A percentile compares a stretch with the other conserved stretches of the same genome.
Conservation (phyloP, 106 monocot genomes). For the Vanilla planifolia region DNA sequence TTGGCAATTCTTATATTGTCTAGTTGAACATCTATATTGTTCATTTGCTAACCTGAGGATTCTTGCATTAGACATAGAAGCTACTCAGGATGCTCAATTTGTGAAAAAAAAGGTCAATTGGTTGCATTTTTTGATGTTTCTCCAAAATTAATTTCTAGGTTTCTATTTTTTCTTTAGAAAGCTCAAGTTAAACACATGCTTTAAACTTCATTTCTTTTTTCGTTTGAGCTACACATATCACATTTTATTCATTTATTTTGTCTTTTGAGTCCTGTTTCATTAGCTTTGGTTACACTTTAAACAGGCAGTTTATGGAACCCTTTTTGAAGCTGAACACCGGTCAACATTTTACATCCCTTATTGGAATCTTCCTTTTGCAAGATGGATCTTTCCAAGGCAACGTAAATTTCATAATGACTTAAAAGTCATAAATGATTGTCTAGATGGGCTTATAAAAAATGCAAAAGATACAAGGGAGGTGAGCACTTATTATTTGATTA, state of each 20-base stretch:
- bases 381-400: slow-evolving; percentile 93
- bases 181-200: not conserved
- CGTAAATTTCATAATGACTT: slow-evolving; percentile 79
- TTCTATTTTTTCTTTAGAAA: not conserved
- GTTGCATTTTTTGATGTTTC: not conserved
- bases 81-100: not conserved
- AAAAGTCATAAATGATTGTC: slow-evolving; percentile 82
- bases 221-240: slow-evolving; percentile 6
- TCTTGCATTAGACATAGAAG: not conserved
- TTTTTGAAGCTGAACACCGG: slow-evolving; percentile 97
- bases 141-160: not conserved
- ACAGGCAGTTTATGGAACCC: slow-evolving; percentile 96
- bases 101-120: not conserved
- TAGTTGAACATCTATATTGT: no score
- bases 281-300: slow-evolving; percentile 1
- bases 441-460: slow-evolving; percentile 84
- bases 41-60: no score
- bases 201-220: not conserved
- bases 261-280: no score
- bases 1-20: no score
- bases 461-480: slow-evolving; percentile 96
- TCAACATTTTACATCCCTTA: slow-evolving; percentile 99
- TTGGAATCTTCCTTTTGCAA: slow-evolving; percentile 94
- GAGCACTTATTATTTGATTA: slow-evolving; percentile 8
- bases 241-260: no score